Evolutionary conservation across 2,329 filamentous ascomycete species (phyloP), one percentile per base, ranked within the genome.

Genomic region (Apiospora saccharicola): DNA sequence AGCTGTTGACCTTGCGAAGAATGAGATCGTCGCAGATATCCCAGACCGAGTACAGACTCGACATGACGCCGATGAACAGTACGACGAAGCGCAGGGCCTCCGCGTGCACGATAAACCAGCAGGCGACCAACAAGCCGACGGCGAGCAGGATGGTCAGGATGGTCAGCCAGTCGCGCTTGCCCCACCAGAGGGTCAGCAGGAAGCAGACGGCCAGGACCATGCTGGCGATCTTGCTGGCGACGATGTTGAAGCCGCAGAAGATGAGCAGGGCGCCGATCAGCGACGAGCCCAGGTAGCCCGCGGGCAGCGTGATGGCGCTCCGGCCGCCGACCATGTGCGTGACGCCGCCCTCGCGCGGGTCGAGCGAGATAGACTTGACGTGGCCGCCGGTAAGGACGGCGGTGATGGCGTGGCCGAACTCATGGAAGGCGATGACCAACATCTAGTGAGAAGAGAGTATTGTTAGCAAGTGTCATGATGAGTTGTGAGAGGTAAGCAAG

Each of bases 1-100:
- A 94, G 30, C 88, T 90, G 81, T 95, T 95, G 70, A 95, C 92
- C 82, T 95, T 95, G 72, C 93, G 88, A 5, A 95, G 84, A 75
- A 96, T 94, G 44, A 95, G 85, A 76, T 96, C 93, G 78, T 96
- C 93, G 81, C 92, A 95, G 76, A 95, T 95, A 84, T 95, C 93
- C 93, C 93, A 95, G 6, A 93, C 92, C 75, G 91, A 93, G 81
- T 95, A 95, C 0, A 95, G 87, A 1, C 90, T 91, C 8, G 90
- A 93, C 93, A 95, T 95, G 76, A 95, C 93, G 57, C 93, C 93
- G 74, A 95, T 94, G 78, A 95, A 95, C 41, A 95, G 86, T 70
- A 93, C 91, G 70, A 94, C 88, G 78, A 92, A 95, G 73, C 92
- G 86, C 80, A 95, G 82, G 4, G 93, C 88, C 81, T 94, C 90